Base-by-base conservation (phyloP, 768 basidiomycete species). In the Boletus reticuloceps region DNA sequence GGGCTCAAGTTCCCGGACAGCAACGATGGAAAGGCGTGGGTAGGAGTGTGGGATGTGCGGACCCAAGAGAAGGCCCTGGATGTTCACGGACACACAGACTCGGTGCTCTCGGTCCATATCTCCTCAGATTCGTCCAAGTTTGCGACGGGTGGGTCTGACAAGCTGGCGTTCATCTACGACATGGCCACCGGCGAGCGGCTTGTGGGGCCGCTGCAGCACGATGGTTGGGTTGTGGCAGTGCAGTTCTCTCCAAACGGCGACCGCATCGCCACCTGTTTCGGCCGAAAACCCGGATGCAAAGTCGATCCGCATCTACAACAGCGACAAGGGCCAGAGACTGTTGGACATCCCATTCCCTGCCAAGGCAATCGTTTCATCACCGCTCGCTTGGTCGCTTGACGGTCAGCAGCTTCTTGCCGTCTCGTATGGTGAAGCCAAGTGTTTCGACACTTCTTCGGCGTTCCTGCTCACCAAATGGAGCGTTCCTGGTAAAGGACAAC, bases 201-300 rank as follows among this genome's bases (percentile, higher is more conserved):
- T 1, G 29, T 47, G 10, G 56, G 56, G 0, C 57, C 58, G 0
- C 45, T 59, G 2, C 14, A 27, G 22, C 51, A 54, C 19, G 42
- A 58, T 0, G 22, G 27, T 4, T 13, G 17, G 2, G 41, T 51
- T 2, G 38, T 58, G 3, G 51, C 34, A 0, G 51, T 58, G 11
- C 47, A 39, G n/a, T 58, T 53, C 17, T 59, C 58, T 14, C 44
- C 56, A 0, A 16, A 5, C 0, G 51, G 42, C 5, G 42, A 49
- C 34, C 56, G 51, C 32, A 36, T 59, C 6, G 44, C 51, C 36
- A 53, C 51, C 25, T n/a, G 37, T 20, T 12, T 31, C 51, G 3
- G 44, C 39, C 13, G 29, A 47, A 42, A 29, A n/a, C 19, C 51
- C n/a, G 0, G 34, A 19, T 2, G 17, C 36, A 12, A 41, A 41